Evolutionary conservation across 306 rosid genomes (phyloP), one percentile per base, ranked within the genome.

Genomic region (Cicer yamashitae): DNA sequence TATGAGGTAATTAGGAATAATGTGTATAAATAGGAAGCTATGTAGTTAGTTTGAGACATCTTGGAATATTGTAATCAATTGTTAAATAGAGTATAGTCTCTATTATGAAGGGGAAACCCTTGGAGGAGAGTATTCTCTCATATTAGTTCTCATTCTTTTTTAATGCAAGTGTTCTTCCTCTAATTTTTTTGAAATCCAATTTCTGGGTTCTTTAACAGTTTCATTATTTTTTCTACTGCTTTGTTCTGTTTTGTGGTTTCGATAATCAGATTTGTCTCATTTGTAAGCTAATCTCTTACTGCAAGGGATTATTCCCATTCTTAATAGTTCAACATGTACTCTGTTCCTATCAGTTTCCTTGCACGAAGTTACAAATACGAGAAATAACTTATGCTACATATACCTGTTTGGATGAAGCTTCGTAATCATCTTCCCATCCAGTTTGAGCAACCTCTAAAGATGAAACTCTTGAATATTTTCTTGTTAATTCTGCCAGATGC

Each of bases 341-440:
- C 25, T 8, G 61, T 54, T 18, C 30, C 5, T 54, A 18, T 54
- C 30, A 18, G 12, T 9, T 18, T 74, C 63, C 76, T 58, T 13
- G 38, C 40, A 6, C 20, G 51, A 82, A 57, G 9, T 71, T 70
- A 73, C 47, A 70, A 53, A 53, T 14, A 63, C 15, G 25, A 43
- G 71, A 57, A 78, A 59, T 61, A 82, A 66, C 15, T 61, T 76
- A 63, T 17, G 8, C 9, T 48, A 65, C 44, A 79, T 50, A 71
- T 87, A 90, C 99, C 97, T 85, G 99, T 82, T 92, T 92, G 38
- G 96, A 90, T 7, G 97, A 89, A 83, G 82, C 87, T 68, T 83
- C 86, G 81, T 90, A 94, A 62, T 94, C 99, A 43, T 82, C 90
- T 83, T 88, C 88, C 99, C 99, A 94, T 56, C 96, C 92, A 85